Conservation (phyloP, 495 filamentous ascomycete genomes). For the Neurospora sp. region DNA sequence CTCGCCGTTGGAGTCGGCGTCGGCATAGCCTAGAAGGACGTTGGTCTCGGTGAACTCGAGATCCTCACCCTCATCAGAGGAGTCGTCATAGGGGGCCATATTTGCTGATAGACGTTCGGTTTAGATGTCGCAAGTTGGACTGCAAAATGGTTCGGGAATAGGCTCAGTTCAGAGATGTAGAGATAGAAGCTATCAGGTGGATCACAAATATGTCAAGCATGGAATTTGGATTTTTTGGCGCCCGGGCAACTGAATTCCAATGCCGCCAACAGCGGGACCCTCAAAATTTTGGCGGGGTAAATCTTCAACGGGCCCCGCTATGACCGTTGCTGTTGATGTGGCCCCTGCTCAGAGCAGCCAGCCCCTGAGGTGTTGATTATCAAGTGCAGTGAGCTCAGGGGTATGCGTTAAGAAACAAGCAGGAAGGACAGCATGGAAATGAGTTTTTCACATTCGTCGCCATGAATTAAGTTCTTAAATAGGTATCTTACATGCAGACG, state of each 20-base stretch:
- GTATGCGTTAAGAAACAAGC: neutral
- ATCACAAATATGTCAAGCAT: neutral
- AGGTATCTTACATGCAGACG: slow-evolving; percentile 21
- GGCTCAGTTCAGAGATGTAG: neutral
- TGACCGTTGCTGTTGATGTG: neutral
- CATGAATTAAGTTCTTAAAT: slow-evolving; percentile 12
- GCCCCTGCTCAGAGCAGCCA: neutral
- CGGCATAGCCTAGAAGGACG: slow-evolving; percentile 85
- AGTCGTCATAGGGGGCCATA: slow-evolving; percentile 81
- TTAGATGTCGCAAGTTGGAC: neutral
- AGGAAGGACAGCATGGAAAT: neutral
- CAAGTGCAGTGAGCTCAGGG: neutral
- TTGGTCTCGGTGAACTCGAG: slow-evolving; percentile 73
- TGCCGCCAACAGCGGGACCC: neutral
- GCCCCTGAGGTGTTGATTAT: neutral
- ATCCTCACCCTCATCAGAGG: slow-evolving; percentile 64
- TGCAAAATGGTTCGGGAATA: neutral
- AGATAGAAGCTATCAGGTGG: neutral
- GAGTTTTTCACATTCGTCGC: slow-evolving; percentile 1
- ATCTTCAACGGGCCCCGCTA: slow-evolving; percentile 16
- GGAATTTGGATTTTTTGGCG: slow-evolving; percentile 7
- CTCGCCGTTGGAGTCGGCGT: slow-evolving; percentile 71
- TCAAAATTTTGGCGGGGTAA: slow-evolving; percentile 31
- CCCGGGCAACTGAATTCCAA: slow-evolving; percentile 4
- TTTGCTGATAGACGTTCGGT: slow-evolving; percentile 2